A percentile compares a stretch with the other conserved stretches of the same genome.
Conservation (phyloP, 352 stramenopile genomes). For the Globisporangium parvum region DNA sequence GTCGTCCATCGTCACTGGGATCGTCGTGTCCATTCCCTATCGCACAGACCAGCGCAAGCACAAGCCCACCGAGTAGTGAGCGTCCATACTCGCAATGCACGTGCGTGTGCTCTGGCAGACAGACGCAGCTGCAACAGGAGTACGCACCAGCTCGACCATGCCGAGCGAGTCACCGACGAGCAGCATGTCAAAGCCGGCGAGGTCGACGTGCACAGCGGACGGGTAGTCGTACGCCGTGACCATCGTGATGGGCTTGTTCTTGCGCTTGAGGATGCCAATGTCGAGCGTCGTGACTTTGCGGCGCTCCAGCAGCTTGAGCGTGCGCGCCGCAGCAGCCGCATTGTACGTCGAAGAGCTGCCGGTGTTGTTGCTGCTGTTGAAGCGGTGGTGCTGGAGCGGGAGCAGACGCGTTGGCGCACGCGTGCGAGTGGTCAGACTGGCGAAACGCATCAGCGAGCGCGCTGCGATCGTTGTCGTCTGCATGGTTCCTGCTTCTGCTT, state of each 20-base stretch:
- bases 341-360: conserved; percentile 31
- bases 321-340: conserved; percentile 43
- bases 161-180: conserved; percentile 97
- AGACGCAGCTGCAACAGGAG: conserved; percentile 15
- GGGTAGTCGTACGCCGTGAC: conserved; percentile 99
- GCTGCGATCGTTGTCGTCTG: not conserved
- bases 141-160: conserved; percentile 97
- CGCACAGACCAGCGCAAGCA: conserved; percentile 11
- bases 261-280: conserved; percentile 87
- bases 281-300: conserved; percentile 83
- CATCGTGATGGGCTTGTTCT: conserved; percentile 98
- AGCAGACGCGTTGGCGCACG: conserved; percentile 1
- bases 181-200: conserved; percentile 96
- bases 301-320: conserved; percentile 78
- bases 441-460: not conserved
- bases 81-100: conserved; percentile 5
- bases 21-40: conserved; percentile 82
- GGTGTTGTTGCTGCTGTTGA: conserved; percentile 13
- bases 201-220: conserved; percentile 94
- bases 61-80: not conserved
- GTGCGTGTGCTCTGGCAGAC: not conserved
- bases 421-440: not conserved
- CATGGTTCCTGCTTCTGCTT: no score
- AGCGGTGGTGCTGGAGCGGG: not conserved
- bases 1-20: conserved; percentile 95